Evolutionary conservation across 257 asterid species (phyloP).

Genomic region (Salvia hispanica): DNA sequence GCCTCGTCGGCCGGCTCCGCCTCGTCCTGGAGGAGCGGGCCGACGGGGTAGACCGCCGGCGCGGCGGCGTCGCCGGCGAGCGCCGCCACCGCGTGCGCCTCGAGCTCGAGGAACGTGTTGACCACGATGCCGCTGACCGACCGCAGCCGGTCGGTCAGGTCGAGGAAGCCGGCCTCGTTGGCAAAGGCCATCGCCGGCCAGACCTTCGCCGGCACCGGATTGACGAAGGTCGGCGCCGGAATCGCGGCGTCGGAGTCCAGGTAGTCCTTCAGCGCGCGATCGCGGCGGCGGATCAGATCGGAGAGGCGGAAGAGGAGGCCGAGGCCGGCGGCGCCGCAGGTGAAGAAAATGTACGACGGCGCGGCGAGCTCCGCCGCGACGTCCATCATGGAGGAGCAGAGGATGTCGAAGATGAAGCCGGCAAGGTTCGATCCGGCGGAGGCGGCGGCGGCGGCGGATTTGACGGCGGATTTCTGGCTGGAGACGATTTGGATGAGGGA

Average conservation of each 20-base stretch:
- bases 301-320: slow-evolving; percentile 44
- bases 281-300: slow-evolving; percentile 25
- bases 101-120: slow-evolving; percentile 44
- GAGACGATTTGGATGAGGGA: slow-evolving; percentile 15
- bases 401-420: slow-evolving; percentile 40
- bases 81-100: slow-evolving; percentile 29
- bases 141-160: slow-evolving; percentile 13
- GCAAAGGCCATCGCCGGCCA: slow-evolving; percentile 33
- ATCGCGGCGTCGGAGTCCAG: slow-evolving; percentile 13
- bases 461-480: slow-evolving; percentile 31
- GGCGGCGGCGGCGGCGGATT: slow-evolving; percentile 19
- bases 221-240: slow-evolving; percentile 17
- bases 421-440: slow-evolving; percentile 15
- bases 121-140: slow-evolving; percentile 37
- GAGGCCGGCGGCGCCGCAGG: slow-evolving; percentile 44
- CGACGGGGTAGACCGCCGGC: slow-evolving; percentile 40
- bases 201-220: slow-evolving; percentile 37
- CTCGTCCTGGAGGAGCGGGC: slow-evolving; percentile 32
- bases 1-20: background rate
- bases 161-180: background rate
- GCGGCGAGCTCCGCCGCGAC: slow-evolving; percentile 52
- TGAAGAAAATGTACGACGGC: slow-evolving; percentile 46
- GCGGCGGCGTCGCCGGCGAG: slow-evolving; percentile 18
- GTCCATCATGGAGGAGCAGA: slow-evolving; percentile 44
- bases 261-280: background rate